A percentile compares a stretch with the other conserved stretches of the same genome.
Evolutionary conservation across 345 rosid genomes (phyloP).

Genomic region (rapeseed (Brassica napus)): DNA sequence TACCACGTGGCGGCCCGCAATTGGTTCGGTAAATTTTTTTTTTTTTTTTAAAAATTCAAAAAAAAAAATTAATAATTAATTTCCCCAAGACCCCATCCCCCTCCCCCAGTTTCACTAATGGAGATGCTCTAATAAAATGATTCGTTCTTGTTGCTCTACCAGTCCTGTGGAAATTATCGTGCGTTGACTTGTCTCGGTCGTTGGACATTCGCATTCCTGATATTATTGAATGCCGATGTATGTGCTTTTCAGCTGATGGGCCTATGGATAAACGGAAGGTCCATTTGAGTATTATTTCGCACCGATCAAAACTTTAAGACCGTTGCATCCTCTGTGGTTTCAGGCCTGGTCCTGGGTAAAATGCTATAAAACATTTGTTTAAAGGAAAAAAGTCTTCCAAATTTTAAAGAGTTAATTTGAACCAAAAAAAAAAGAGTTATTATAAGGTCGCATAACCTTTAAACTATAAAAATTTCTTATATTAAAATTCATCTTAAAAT

Average conservation of each 20-base stretch:
- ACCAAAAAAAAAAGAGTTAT: too few species aligned
- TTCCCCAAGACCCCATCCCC: too few species aligned
- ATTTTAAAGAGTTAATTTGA: too few species aligned
- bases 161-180: neutral
- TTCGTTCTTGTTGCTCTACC: slow-evolving; percentile 1
- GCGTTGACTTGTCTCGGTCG: slow-evolving; percentile 21
- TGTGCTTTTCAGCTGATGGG: neutral
- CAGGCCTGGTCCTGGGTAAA: neutral
- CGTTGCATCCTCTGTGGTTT: slow-evolving; percentile 1
- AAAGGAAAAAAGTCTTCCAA: too few species aligned
- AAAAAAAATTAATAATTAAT: too few species aligned
- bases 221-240: neutral
- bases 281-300: neutral
- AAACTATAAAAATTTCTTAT: too few species aligned
- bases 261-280: neutral
- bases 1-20: too few species aligned
- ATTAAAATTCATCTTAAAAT: too few species aligned
- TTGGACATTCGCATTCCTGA: neutral
- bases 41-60: too few species aligned
- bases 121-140: neutral
- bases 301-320: neutral
- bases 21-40: too few species aligned
- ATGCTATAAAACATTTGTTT: neutral
- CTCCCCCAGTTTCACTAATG: too few species aligned
- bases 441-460: too few species aligned